These are phyloP conservation scores for Pseudopithomyces maydicus DNA, from an alignment of 2,329 filamentous ascomycete species.

Conservation along the genomic window DNA sequence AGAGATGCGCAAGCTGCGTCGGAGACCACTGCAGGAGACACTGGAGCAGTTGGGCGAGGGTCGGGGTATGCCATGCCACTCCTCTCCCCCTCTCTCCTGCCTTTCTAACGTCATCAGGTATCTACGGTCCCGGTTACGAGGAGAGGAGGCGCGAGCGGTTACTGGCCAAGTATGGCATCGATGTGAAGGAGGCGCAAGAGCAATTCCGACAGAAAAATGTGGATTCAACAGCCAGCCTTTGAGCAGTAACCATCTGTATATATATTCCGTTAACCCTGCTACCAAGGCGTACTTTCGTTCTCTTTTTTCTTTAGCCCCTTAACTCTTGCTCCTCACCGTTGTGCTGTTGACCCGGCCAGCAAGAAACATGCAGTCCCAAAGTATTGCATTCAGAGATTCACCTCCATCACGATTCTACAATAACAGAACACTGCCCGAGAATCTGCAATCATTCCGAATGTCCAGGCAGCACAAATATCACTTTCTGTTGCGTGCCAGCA, in stretches of 20 bases:
- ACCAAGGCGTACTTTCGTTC: background rate
- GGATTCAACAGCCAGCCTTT: constrained; percentile 9
- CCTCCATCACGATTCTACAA: no score
- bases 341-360: background rate
- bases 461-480: background rate
- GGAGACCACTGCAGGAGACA: constrained; percentile 78
- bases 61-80: constrained; percentile 64
- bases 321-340: background rate
- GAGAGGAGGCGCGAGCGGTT: constrained; percentile 81
- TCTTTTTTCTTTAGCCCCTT: background rate
- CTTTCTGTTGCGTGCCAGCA: background rate
- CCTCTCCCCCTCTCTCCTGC: no score
- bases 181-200: constrained; percentile 58
- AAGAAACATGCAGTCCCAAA: background rate
- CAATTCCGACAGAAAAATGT: constrained; percentile 7
- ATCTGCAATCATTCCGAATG: background rate
- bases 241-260: constrained; percentile 12
- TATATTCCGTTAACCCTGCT: constrained; percentile 6
- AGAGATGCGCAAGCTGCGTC: constrained; percentile 72
- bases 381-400: background rate
- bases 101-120: constrained; percentile 61
- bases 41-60: constrained; percentile 83
- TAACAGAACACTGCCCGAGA: no score
- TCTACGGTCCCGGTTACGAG: constrained; percentile 80
- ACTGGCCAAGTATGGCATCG: constrained; percentile 85